Evolutionary conservation across 768 basidiomycete genomes (phyloP).

Genomic region (Mycena galopus): DNA sequence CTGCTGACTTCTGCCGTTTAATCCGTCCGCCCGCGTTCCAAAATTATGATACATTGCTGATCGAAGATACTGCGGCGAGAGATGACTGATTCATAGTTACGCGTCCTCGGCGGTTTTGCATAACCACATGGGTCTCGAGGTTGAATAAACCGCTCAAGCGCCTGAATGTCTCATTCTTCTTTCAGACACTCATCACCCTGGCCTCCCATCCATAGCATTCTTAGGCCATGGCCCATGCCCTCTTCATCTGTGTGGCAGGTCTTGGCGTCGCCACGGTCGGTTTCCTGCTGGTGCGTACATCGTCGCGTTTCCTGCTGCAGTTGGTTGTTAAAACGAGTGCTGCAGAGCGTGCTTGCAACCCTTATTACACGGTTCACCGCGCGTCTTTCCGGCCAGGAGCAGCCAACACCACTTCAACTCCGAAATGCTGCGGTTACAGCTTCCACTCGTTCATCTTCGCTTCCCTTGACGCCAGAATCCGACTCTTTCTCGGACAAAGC

Average conservation of each 20-base stretch:
- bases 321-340: neutral
- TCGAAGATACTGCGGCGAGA: neutral
- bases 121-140: neutral
- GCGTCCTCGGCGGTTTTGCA: neutral
- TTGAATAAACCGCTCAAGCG: neutral
- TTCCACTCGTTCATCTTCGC: conserved; percentile 26
- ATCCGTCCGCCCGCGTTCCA: neutral
- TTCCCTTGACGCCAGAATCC: neutral
- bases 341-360: conserved; percentile 29
- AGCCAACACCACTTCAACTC: conserved; percentile 9
- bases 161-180: neutral
- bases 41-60: neutral
- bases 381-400: neutral
- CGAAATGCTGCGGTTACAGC: conserved; percentile 20
- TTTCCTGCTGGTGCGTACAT: conserved; percentile 20
- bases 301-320: neutral
- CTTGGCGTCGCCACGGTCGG: conserved; percentile 22
- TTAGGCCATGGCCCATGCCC: conserved; percentile 2
- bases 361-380: neutral
- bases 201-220: conserved; percentile 6
- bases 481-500: neutral
- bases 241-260: conserved; percentile 11
- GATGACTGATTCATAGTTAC: neutral
- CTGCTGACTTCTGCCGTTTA: neutral
- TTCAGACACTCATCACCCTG: conserved; percentile 14